Base-by-base conservation (phyloP, 139 green algal genomes). In the Diplosphaera chodatii region DNA sequence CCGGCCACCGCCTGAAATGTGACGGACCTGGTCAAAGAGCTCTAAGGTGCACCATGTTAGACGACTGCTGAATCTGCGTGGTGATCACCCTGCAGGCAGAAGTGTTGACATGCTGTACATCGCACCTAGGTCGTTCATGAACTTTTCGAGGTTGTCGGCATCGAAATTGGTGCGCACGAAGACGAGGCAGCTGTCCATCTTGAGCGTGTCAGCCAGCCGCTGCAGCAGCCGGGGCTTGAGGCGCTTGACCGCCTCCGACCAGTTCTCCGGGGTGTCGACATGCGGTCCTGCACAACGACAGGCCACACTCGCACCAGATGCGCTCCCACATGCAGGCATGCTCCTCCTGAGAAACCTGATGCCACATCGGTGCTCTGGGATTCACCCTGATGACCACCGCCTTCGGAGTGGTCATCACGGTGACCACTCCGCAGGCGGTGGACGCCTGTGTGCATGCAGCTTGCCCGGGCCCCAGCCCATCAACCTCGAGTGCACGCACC, bases 91-190 rank as follows among this genome's bases (percentile, higher is more conserved):
- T n/a, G n/a, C n/a, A n/a, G n/a, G n/a, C n/a, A n/a, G n/a, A n/a
- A n/a, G n/a, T n/a, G n/a, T n/a, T n/a, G n/a, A n/a, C n/a, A n/a
- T n/a, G n/a, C n/a, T n/a, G n/a, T n/a, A n/a, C n/a, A n/a, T n/a
- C n/a, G n/a, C n/a, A n/a, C 74, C 78, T 59, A 89, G 67, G 4
- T 72, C 32, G 67, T 86, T 84, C 4, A 93, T 68, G 79, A 91
- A 96, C 2, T 64, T 68, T 74, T 94, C 87, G 63, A 96, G 74
- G 68, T 92, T 87, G 78, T 91, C 85, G 80, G 85, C 91, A 77
- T 94, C 89, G 68, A 87, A 83, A 67, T 94, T 94, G 65, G 88
- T 92, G 32, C 89, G 78, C 77, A 82, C 88, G 66, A 89, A 92
- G 55, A 89, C 81, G 22, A 90, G 27, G 63, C 37, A 75, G 69